A percentile compares a stretch with the other conserved stretches of the same genome.
Evolutionary conservation across 169 alveolate species (phyloP).

Genomic region (Plasmodium coatneyi): DNA sequence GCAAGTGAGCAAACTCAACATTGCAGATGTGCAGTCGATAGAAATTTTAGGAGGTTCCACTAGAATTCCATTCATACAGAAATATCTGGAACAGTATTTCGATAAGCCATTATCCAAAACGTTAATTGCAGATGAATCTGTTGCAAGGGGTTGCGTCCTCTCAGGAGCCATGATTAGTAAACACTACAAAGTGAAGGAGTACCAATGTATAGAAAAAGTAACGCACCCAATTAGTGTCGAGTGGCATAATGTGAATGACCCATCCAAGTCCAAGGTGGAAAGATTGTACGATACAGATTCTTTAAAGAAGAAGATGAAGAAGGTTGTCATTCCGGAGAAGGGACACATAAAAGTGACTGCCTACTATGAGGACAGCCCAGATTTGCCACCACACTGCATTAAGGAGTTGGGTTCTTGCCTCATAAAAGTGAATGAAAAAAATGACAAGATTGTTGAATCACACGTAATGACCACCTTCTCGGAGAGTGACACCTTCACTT

Average conservation of each 20-base stretch:
- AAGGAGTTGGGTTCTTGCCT: constrained; percentile 78
- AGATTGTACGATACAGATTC: constrained; percentile 52
- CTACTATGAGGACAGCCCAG: constrained; percentile 70
- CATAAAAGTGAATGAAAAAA: constrained; percentile 77
- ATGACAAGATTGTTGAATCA: constrained; percentile 76
- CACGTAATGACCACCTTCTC: constrained; percentile 61
- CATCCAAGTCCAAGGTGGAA: constrained; percentile 14
- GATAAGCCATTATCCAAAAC: constrained; percentile 92
- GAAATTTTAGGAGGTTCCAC: constrained; percentile 98
- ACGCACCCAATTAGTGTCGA: constrained; percentile 76
- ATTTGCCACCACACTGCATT: constrained; percentile 68
- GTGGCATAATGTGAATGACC: constrained; percentile 53
- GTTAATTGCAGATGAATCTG: constrained; percentile 96
- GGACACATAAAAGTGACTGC: constrained; percentile 76
- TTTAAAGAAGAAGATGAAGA: constrained; percentile 32
- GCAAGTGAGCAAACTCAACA: constrained; percentile 80
- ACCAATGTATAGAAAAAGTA: constrained; percentile 77
- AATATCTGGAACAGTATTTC: constrained; percentile 89
- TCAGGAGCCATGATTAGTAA: constrained; percentile 84
- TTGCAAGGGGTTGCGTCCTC: constrained; percentile 98
- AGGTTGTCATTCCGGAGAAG: constrained; percentile 52
- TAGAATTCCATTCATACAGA: constrained; percentile 96
- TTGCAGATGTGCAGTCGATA: constrained; percentile 89
- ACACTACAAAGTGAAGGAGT: constrained; percentile 81
- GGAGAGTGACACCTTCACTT: constrained; percentile 57